A percentile compares a stretch with the other conserved stretches of the same genome.
These are phyloP conservation scores for Botrytis sinoallii DNA, from an alignment of 2,329 filamentous ascomycete genomes.

Conservation along the genomic window DNA sequence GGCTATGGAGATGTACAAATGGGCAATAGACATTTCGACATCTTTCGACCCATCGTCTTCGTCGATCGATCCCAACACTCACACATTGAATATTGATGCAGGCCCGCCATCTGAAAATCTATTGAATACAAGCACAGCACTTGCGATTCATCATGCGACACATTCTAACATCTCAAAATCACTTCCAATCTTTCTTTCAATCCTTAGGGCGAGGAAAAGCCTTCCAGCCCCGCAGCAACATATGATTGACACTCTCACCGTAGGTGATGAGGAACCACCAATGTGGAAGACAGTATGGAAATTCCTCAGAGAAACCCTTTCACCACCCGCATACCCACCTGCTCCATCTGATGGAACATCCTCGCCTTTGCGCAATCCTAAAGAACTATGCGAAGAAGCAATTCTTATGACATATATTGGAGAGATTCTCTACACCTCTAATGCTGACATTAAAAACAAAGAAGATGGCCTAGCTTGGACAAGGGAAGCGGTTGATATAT, in stretches of 20 bases:
- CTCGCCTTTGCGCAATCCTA: constrained; percentile 60
- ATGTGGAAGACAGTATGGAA: constrained; percentile 33
- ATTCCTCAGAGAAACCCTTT: constrained; percentile 36
- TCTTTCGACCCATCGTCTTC: constrained; percentile 43
- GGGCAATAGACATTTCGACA: constrained; percentile 73
- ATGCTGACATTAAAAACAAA: constrained; percentile 39
- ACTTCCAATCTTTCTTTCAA: constrained; percentile 79
- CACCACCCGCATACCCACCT: constrained; percentile 63
- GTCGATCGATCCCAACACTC: constrained; percentile 60
- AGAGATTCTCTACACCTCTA: constrained; percentile 81
- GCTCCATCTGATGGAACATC: constrained; percentile 68
- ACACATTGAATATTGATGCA: constrained; percentile 59
- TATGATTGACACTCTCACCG: constrained; percentile 23
- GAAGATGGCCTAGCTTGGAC: constrained; percentile 86
- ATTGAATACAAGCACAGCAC: constrained; percentile 68
- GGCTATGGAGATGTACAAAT: constrained; percentile 69
- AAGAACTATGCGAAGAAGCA: constrained; percentile 78
- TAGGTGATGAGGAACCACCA: constrained; percentile 24
- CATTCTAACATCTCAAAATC: constrained; percentile 64
- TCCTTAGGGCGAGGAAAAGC: constrained; percentile 73
- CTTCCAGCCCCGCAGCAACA: constrained; percentile 43
- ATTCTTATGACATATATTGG: constrained; percentile 86
- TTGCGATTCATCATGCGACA: constrained; percentile 75
- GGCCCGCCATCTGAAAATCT: constrained; percentile 67
- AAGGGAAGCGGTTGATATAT: constrained; percentile 76